Conservation (phyloP, 768 basidiomycete species). For the Suillus discolor region DNA sequence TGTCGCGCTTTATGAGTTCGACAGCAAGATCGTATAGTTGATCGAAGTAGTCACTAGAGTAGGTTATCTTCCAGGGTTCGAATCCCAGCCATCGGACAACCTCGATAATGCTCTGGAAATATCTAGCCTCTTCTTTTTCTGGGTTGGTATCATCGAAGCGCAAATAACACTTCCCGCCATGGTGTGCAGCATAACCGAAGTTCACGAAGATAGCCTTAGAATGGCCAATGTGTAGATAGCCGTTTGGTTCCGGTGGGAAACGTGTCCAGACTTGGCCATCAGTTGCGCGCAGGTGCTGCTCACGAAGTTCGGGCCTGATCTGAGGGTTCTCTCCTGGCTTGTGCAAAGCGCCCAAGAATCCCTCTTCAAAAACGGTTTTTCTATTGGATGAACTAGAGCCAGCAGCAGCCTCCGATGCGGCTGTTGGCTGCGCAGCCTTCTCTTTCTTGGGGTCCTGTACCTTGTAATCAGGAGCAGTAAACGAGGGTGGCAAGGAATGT, state of each 20-base stretch:
- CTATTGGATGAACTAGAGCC: constrained; percentile 38
- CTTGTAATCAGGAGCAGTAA: neutral
- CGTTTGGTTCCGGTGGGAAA: constrained; percentile 99
- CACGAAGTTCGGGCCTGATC: constrained; percentile 72
- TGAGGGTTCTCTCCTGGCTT: constrained; percentile 95
- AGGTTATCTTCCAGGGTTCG: constrained; percentile 99
- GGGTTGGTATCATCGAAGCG: constrained; percentile 99
- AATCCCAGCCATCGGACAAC: constrained; percentile 96
- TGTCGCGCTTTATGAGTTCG: constrained; percentile 85
- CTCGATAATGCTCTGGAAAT: constrained; percentile 96
- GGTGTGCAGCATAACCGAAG: constrained; percentile 96
- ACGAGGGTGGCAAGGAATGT: neutral
- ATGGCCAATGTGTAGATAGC: constrained; percentile 93
- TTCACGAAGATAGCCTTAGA: constrained; percentile 98
- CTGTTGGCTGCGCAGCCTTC: constrained; percentile 27
- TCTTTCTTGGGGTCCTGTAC: constrained; percentile 55
- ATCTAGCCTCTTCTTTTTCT: constrained; percentile 93
- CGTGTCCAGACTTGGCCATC: constrained; percentile 88
- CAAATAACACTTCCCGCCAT: constrained; percentile 91
- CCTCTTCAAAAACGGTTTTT: constrained; percentile 87
- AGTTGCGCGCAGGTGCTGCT: constrained; percentile 80
- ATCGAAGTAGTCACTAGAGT: constrained; percentile 97
- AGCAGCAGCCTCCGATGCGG: constrained; percentile 37
- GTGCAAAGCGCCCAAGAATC: constrained; percentile 91
- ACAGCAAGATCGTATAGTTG: constrained; percentile 84